Evolutionary conservation across 257 asterid genomes (phyloP), one percentile per base, ranked within the genome.

Genomic region (Cynanchum wilfordii): DNA sequence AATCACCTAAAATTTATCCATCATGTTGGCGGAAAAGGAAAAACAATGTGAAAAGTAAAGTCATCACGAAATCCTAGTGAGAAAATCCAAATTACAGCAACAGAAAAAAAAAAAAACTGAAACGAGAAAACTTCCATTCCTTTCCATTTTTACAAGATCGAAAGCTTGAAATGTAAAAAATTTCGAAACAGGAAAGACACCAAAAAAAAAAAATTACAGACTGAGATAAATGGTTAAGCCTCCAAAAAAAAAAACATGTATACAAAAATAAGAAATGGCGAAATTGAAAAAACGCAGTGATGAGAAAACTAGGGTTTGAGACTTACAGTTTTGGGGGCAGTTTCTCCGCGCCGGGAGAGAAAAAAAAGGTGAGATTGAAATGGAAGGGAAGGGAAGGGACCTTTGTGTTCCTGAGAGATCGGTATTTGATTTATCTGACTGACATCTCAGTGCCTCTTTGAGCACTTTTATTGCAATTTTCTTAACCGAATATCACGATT

Each of bases 221-320:
- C 24, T 25, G 59, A 54, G 59, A 54, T 22, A 54, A 54, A 54
- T 51, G 6, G 12, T 44, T 45, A 12, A 27, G 7, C 22, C n/a
- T 1, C 12, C 22, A 16, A 47, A 44, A 36, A n/a, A n/a, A n/a
- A n/a, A n/a, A 42, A 42, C 47, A 42, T 40, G 45, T 30, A 29
- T 22, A 29, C 5, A 40, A 16, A 38, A 44, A 30, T 7, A 64
- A 24, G 25, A 42, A 7, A 11, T 24, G 42, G 2, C 22, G 7
- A 12, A 11, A 17, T 6, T 6, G 15, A 50, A 17, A 29, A 49
- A 66, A 27, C 27, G 40, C 10, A 68, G 57, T 44, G 25, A 44
- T 9, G 11, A 27, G 55, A 68, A 49, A 68, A 17, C 62, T 27
- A 69, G 73, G 73, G 73, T 50, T 69, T 50, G 73, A 69, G 25